Percentiles rank a stretch among this genome's conserved stretches.
Evolutionary conservation across 2,329 filamentous ascomycete species (phyloP).

Genomic region (Helicocarpus griseus): DNA sequence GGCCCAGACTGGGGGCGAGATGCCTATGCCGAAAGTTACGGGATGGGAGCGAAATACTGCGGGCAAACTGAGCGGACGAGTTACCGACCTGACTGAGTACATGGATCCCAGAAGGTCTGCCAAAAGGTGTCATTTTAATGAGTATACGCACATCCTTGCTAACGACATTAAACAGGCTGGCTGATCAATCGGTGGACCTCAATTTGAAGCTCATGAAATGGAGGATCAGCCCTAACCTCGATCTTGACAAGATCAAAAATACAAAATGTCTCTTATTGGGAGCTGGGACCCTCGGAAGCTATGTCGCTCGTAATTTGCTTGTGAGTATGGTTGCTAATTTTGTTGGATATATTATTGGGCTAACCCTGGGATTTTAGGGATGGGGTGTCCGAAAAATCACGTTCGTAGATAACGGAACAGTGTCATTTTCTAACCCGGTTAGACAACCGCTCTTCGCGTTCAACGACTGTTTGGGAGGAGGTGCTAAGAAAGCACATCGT

Average conservation of each 20-base stretch:
- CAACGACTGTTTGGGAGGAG: conserved; percentile 76
- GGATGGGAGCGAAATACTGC: conserved; percentile 84
- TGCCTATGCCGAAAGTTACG: conserved; percentile 71
- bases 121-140: not conserved
- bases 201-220: conserved; percentile 99
- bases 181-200: conserved; percentile 88
- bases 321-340: conserved; percentile 21
- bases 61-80: conserved; percentile 67
- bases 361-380: conserved; percentile 36
- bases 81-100: conserved; percentile 78
- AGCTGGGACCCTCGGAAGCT: conserved; percentile 85
- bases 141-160: not conserved
- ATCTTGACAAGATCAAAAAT: conserved; percentile 80
- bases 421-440: conserved; percentile 95
- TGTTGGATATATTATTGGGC: not conserved
- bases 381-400: conserved; percentile 96
- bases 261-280: conserved; percentile 86
- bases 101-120: conserved; percentile 68
- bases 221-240: conserved; percentile 80
- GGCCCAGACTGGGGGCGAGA: conserved; percentile 6
- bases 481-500: conserved; percentile 68
- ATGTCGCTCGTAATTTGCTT: conserved; percentile 83
- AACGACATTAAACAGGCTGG: conserved; percentile 41
- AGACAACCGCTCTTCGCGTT: conserved; percentile 89
- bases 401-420: conserved; percentile 85